Evolutionary conservation across 352 stramenopile genomes (phyloP).

Genomic region (Phytophthora sojae): DNA sequence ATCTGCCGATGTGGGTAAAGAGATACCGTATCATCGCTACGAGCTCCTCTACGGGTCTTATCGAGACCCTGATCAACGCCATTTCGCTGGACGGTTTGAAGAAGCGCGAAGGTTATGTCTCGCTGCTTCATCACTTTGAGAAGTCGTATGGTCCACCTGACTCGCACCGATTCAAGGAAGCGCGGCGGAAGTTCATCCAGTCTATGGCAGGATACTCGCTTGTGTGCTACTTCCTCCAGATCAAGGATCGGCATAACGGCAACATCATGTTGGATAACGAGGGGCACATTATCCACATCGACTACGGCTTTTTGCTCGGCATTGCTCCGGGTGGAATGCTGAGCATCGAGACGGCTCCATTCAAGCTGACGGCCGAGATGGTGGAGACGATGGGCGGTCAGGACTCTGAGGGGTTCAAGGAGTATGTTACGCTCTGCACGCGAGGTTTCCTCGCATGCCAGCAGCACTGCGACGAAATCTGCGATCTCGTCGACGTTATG

Average conservation of each 20-base stretch:
- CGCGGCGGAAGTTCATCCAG: constrained; percentile 96
- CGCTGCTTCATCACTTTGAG: constrained; percentile 95
- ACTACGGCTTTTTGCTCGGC: constrained; percentile 99
- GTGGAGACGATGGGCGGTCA: constrained; percentile 97
- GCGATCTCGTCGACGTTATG: constrained; percentile 98
- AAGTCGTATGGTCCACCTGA: constrained; percentile 93
- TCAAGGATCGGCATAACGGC: constrained; percentile 99
- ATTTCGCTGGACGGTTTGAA: constrained; percentile 98
- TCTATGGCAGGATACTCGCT: constrained; percentile 98
- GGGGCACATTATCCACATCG: constrained; percentile 99
- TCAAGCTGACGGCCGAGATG: constrained; percentile 99
- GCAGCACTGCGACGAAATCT: constrained; percentile 95
- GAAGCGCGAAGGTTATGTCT: constrained; percentile 95
- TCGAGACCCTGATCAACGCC: constrained; percentile 97
- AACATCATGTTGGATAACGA: constrained; percentile 99
- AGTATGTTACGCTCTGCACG: constrained; percentile 98
- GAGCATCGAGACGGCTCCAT: constrained; percentile 98
- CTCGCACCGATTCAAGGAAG: constrained; percentile 90
- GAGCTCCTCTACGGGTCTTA: constrained; percentile 95
- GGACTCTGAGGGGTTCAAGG: constrained; percentile 93
- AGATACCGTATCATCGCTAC: constrained; percentile 98
- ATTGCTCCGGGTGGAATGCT: constrained; percentile 99
- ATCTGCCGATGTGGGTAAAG: constrained; percentile 96
- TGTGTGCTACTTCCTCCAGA: constrained; percentile 98
- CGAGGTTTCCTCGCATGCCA: constrained; percentile 97